These are phyloP conservation scores for Pseudisothecium myosuroides DNA, from an alignment of 225 moss, liverwort and hornwort genomes.

Conservation along the genomic window DNA sequence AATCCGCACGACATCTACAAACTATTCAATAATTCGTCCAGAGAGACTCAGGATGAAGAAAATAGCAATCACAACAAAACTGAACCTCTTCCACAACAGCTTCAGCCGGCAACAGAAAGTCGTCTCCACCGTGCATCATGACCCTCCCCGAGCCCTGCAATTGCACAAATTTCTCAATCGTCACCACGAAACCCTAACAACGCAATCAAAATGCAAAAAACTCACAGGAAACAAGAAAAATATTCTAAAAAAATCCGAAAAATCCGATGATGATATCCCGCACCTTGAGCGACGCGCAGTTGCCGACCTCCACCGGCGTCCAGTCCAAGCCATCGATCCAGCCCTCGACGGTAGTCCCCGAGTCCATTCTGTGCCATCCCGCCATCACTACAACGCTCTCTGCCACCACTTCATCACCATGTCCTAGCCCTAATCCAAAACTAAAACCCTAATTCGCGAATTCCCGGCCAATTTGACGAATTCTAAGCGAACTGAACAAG, in stretches of 20 bases:
- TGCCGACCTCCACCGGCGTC: conserved; percentile 75
- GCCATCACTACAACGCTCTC: conserved; percentile 16
- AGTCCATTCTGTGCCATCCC: conserved; percentile 35
- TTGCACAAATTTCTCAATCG: neutral
- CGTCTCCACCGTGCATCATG: conserved; percentile 43
- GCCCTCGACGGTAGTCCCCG: conserved; percentile 41
- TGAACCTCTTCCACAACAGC: conserved; percentile 66
- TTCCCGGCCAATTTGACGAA: neutral
- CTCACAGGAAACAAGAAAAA: no score
- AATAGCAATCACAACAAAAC: neutral
- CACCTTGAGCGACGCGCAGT: conserved; percentile 9
- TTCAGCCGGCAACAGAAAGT: conserved; percentile 63
- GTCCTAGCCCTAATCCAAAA: neutral
- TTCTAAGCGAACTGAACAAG: neutral
- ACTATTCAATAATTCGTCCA: neutral
- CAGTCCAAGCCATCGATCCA: conserved; percentile 83
- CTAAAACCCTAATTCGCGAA: neutral
- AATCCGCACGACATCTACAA: neutral
- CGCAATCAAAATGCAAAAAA: neutral
- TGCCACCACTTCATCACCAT: neutral
- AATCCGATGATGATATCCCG: neutral
- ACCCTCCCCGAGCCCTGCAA: conserved; percentile 47
- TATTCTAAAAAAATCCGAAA: neutral
- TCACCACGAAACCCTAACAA: neutral
- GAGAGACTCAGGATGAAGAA: neutral